Evolutionary conservation across 441 rosid species (phyloP), one percentile per base, ranked within the genome.

Genomic region (Eruca vesicaria): DNA sequence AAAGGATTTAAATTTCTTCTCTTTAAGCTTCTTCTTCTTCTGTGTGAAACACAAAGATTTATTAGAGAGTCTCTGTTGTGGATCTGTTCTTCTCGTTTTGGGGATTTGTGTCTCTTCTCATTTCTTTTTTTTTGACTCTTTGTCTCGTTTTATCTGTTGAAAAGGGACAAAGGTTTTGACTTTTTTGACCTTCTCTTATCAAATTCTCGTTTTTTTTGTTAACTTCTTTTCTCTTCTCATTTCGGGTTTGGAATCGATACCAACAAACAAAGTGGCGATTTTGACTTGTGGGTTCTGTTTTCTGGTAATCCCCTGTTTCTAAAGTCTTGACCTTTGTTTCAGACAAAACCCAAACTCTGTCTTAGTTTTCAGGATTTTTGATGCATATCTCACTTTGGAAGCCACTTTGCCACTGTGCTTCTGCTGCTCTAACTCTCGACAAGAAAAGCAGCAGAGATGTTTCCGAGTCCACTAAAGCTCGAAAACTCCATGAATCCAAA

Each of bases 361-460:
- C 21, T 48, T 45, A 15, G 53, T 16, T 45, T 43, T 43, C 18
- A 32, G 53, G 53, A 15, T n/a, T n/a, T 72, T 73, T 68, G 74
- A 78, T 89, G 93, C 91, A 87, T 85, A 85, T 89, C 79, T 86
- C 93, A 81, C 85, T 89, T 55, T 89, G 91, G 93, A 89, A 85
- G 82, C 93, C 93, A 43, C 82, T 89, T 71, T 84, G 88, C 36
- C 88, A 85, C 72, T 89, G 87, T 69, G 93, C n/a, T n/a, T n/a
- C 89, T 63, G 85, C 90, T 63, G 88, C 89, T 48, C 66, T 86
- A 11, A 80, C 87, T 18, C 76, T 82, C 38, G 90, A 87, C 77
- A 86, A 85, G 84, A 85, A 81, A 70, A 81, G 45, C 5, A 38
- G 72, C 79, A 77, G 86, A 78, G 84, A 80, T 73, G 82, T 75